Percentiles rank a stretch among this genome's conserved stretches.
These are phyloP conservation scores for Fistulinella prunicolor DNA, from an alignment of 768 basidiomycete species.

Conservation along the genomic window DNA sequence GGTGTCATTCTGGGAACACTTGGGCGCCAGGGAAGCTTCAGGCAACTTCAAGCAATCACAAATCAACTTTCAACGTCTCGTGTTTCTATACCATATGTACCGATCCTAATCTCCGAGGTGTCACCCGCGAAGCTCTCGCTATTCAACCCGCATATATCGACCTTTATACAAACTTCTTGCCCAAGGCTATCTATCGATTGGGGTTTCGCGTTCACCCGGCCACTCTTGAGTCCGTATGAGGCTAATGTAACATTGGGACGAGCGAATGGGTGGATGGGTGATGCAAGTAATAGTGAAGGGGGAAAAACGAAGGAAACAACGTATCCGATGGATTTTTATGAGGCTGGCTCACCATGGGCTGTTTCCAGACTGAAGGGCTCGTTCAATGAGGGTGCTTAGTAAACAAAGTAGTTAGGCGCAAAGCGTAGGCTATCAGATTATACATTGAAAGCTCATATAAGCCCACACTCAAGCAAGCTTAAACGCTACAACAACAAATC, in stretches of 20 bases:
- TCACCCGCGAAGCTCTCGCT: slow-evolving; percentile 91
- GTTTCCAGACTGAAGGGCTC: slow-evolving; percentile 55
- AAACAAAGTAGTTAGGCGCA: too few relatives aligned
- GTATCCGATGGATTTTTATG: slow-evolving; percentile 98
- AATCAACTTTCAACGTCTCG: slow-evolving; percentile 58
- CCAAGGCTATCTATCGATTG: slow-evolving; percentile 97
- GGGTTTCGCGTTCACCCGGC: slow-evolving; percentile 93
- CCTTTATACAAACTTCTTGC: slow-evolving; percentile 95
- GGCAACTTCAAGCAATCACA: slow-evolving; percentile 83
- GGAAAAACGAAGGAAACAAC: slow-evolving; percentile 24
- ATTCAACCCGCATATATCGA: slow-evolving; percentile 76
- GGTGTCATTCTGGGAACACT: slow-evolving; percentile 92
- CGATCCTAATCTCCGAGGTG: slow-evolving; percentile 93
- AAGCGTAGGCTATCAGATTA: background rate
- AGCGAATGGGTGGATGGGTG: slow-evolving; percentile 65
- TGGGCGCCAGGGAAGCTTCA: slow-evolving; percentile 90
- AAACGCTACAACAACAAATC: slow-evolving; percentile 22
- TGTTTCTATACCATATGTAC: slow-evolving; percentile 70
- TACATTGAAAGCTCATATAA: background rate
- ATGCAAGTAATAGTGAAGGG: slow-evolving; percentile 22
- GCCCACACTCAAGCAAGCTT: slow-evolving; percentile 1
- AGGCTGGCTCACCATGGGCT: slow-evolving; percentile 76
- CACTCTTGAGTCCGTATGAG: slow-evolving; percentile 92
- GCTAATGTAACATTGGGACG: slow-evolving; percentile 74
- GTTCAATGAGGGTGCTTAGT: slow-evolving; percentile 32